These are phyloP conservation scores for Iris macrosiphon DNA, from an alignment of 106 monocot genomes.

Conservation along the genomic window DNA sequence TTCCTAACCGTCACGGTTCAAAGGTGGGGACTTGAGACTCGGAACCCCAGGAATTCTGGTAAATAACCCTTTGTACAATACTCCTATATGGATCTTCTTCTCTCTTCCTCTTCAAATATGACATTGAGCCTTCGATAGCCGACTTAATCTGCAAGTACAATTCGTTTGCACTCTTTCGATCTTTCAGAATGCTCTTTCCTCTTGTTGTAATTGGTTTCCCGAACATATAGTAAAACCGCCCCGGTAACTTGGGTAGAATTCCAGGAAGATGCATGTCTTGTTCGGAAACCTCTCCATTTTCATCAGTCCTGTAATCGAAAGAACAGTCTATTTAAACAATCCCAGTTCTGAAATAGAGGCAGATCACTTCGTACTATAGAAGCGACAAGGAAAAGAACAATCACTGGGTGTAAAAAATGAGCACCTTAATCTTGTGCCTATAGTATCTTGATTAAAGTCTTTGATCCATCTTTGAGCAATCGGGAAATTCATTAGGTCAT, in stretches of 20 bases:
- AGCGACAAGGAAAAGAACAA: not conserved
- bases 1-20: constrained; percentile 60
- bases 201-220: constrained; percentile 74
- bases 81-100: constrained; percentile 77
- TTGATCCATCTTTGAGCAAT: constrained; percentile 32
- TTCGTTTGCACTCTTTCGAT: constrained; percentile 35
- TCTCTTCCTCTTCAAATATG: constrained; percentile 78
- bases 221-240: constrained; percentile 87
- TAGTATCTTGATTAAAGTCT: constrained; percentile 36
- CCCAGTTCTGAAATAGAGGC: not conserved
- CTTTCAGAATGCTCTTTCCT: constrained; percentile 37
- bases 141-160: constrained; percentile 70
- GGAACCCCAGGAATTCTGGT: constrained; percentile 46
- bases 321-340: not conserved
- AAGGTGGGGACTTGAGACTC: constrained; percentile 48
- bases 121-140: constrained; percentile 51
- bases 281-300: constrained; percentile 43
- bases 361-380: not conserved
- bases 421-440: constrained; percentile 61
- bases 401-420: not conserved
- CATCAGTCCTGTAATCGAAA: constrained; percentile 31
- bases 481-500: constrained; percentile 67
- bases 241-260: constrained; percentile 73
- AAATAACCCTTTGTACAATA: constrained; percentile 47
- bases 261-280: constrained; percentile 61